Conservation (phyloP, 2,329 filamentous ascomycete genomes). For the Huntiella abstrusa region DNA sequence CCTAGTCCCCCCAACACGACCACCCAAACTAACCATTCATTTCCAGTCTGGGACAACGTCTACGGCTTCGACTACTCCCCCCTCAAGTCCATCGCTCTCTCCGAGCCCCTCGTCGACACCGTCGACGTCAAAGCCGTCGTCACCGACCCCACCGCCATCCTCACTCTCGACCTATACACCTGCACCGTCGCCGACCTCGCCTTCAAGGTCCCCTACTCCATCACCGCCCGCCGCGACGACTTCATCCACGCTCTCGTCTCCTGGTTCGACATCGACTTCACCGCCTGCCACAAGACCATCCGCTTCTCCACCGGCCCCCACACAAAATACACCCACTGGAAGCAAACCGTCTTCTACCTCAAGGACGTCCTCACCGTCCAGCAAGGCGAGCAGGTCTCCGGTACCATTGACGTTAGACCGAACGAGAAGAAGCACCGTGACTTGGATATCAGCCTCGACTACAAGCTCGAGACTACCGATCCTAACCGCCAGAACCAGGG, state of each 20-base stretch:
- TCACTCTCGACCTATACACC: slow-evolving; percentile 85
- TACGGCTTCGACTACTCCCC: slow-evolving; percentile 96
- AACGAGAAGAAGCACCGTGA: slow-evolving; percentile 91
- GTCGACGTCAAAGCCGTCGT: slow-evolving; percentile 95
- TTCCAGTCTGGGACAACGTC: slow-evolving; percentile 91
- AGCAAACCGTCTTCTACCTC: slow-evolving; percentile 98
- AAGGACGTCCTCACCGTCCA: slow-evolving; percentile 84
- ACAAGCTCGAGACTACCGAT: slow-evolving; percentile 63
- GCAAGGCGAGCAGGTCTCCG: slow-evolving; percentile 60
- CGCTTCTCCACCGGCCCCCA: slow-evolving; percentile 93
- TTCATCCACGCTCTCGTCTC: slow-evolving; percentile 92
- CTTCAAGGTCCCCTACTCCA: slow-evolving; percentile 61
- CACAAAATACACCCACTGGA: slow-evolving; percentile 99
- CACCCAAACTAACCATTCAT: slow-evolving; percentile 4
- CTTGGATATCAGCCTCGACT: slow-evolving; percentile 75
- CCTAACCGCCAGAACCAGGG: slow-evolving; percentile 49
- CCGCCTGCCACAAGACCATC: slow-evolving; percentile 94
- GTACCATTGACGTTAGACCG: slow-evolving; percentile 62
- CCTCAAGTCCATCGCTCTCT: slow-evolving; percentile 80
- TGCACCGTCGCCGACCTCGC: slow-evolving; percentile 68
- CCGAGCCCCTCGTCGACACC: slow-evolving; percentile 90
- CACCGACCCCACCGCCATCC: slow-evolving; percentile 68
- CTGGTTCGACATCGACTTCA: slow-evolving; percentile 99
- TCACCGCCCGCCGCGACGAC: slow-evolving; percentile 67
- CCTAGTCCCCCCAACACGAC: neutral